phyloP scores from a whole-genome alignment of 495 filamentous ascomycete species.

The Margaritispora aquatica region DNA sequence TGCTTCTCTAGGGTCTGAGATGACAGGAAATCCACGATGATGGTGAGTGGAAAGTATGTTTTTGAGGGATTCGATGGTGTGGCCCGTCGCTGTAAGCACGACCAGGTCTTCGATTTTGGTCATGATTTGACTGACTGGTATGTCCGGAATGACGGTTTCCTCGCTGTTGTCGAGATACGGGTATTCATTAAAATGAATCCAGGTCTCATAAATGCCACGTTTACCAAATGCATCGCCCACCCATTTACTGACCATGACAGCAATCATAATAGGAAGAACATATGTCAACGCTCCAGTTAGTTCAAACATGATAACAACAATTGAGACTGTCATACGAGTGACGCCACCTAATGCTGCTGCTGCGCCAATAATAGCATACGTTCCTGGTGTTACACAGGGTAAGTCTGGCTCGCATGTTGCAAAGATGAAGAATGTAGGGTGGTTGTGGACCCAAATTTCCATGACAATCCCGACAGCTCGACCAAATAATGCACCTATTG shows the following conservation, averaged over 20 bases:
- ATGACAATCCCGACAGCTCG: slow-evolving; percentile 84
- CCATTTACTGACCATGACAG: slow-evolving; percentile 99
- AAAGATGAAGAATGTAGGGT: slow-evolving; percentile 74
- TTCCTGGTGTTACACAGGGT: slow-evolving; percentile 87
- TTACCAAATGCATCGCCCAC: slow-evolving; percentile 94
- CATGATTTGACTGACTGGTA: slow-evolving; percentile 81
- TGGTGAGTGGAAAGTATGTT: slow-evolving; percentile 63
- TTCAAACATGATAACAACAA: slow-evolving; percentile 99
- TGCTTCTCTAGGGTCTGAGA: slow-evolving; percentile 66
- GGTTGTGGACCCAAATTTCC: slow-evolving; percentile 78
- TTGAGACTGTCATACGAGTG: slow-evolving; percentile 95
- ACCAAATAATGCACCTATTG: slow-evolving; percentile 89
- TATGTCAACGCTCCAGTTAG: slow-evolving; percentile 94
- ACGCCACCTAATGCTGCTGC: slow-evolving; percentile 94
- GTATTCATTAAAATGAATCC: slow-evolving; percentile 96
- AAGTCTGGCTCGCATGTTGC: slow-evolving; percentile 77
- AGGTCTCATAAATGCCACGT: slow-evolving; percentile 93
- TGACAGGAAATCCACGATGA: slow-evolving; percentile 90
- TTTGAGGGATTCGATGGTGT: slow-evolving; percentile 73
- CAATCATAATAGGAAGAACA: slow-evolving; percentile 97
- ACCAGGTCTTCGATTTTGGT: slow-evolving; percentile 86
- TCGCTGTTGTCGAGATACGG: slow-evolving; percentile 94
- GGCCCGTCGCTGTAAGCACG: slow-evolving; percentile 76
- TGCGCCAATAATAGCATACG: slow-evolving; percentile 94
- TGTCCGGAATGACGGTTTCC: slow-evolving; percentile 73